Conservation (phyloP, 805 yeast species). For the Clavispora phyllophila region DNA sequence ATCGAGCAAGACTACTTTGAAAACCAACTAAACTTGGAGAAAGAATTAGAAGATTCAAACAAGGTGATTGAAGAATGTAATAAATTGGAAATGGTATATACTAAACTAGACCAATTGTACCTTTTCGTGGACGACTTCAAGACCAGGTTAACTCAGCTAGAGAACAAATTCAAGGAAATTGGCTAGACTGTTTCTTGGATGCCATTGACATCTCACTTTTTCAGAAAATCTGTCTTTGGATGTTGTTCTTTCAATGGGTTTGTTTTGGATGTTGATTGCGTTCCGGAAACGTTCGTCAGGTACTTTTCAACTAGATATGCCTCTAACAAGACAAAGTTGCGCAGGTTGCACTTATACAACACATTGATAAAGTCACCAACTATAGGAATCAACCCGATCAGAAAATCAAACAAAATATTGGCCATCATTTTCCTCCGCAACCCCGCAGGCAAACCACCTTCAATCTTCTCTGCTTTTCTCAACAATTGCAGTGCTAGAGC, state of each 20-base stretch:
- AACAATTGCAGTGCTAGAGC: constrained; percentile 28
- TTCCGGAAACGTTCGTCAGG: constrained; percentile 1
- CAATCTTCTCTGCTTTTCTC: constrained; percentile 27
- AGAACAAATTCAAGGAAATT: constrained; percentile 7
- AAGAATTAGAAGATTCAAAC: constrained; percentile 37
- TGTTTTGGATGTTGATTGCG: not conserved
- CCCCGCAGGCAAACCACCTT: constrained; percentile 33
- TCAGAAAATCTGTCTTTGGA: too few relatives aligned
- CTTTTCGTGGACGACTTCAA: constrained; percentile 24
- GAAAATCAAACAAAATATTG: constrained; percentile 37
- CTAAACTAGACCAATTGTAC: constrained; percentile 48
- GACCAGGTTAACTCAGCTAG: constrained; percentile 14
- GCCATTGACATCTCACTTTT: not conserved
- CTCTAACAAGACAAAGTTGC: constrained; percentile 27
- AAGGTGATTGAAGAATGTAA: constrained; percentile 40
- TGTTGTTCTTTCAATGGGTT: not conserved
- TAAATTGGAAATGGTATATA: constrained; percentile 46
- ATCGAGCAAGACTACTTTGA: constrained; percentile 17
- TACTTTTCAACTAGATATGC: constrained; percentile 32
- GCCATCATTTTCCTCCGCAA: constrained; percentile 32
- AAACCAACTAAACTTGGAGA: constrained; percentile 27
- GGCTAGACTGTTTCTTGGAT: not conserved
- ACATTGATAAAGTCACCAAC: constrained; percentile 21
- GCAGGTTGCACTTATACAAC: constrained; percentile 21
- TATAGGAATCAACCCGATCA: constrained; percentile 29